phyloP scores from a whole-genome alignment of 1,284 basidiomycete species.

The Microbotryomycetes sp. region DNA sequence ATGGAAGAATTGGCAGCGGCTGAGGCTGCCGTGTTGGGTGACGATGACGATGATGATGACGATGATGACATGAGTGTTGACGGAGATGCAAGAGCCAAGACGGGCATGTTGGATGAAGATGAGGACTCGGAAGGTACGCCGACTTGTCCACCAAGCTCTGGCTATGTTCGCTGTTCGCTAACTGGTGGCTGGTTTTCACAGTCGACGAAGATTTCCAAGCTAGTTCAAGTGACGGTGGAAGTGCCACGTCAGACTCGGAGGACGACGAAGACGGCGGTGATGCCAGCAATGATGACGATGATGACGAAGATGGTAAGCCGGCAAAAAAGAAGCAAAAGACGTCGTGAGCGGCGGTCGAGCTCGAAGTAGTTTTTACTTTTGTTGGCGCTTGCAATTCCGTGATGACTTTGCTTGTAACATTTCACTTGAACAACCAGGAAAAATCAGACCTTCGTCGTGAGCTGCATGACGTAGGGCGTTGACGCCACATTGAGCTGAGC shows the following conservation, averaged over 20 bases:
- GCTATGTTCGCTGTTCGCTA: constrained; percentile 6
- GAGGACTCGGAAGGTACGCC: constrained; percentile 39
- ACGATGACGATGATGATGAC: constrained; percentile 60
- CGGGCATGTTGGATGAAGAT: constrained; percentile 24
- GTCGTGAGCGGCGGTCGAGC: too few species aligned
- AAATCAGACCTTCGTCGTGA: too few species aligned
- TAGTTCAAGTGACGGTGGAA: constrained; percentile 67
- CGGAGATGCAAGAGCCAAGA: constrained; percentile 41
- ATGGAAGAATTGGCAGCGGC: constrained; percentile 78
- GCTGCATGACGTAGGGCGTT: too few species aligned
- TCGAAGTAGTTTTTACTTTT: not conserved
- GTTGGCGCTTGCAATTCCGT: not conserved
- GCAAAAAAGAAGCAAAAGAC: constrained; percentile 44
- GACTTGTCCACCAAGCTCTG: not conserved
- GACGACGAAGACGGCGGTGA: constrained; percentile 55
- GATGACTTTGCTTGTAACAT: not conserved
- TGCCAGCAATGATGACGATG: constrained; percentile 64
- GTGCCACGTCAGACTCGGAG: constrained; percentile 68
- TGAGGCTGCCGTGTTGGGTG: constrained; percentile 67
- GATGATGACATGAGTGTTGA: constrained; percentile 50
- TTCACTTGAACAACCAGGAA: too few species aligned
- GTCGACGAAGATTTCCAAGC: constrained; percentile 84
- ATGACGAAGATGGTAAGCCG: constrained; percentile 55
- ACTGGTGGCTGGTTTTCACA: constrained; percentile 22
- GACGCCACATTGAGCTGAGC: too few species aligned